Percentiles rank a stretch among this genome's conserved stretches.
Evolutionary conservation across 139 green algal genomes (phyloP).

Genomic region (Pleodorina starrii): DNA sequence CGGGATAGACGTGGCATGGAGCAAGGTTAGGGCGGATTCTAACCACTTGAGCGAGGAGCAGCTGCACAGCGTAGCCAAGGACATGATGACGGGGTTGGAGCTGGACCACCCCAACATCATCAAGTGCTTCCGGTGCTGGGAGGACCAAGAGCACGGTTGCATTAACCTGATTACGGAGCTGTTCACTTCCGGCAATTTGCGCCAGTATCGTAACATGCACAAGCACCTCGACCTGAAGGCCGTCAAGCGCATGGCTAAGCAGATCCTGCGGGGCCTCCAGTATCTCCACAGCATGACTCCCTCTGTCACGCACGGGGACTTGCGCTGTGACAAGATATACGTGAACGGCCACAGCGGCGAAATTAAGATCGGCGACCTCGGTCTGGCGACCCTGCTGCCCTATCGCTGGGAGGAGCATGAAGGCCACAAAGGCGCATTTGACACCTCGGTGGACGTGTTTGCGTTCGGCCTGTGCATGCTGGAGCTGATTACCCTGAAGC

Average conservation of each 20-base stretch:
- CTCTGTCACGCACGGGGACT: conserved; percentile 96
- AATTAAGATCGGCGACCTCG: conserved; percentile 97
- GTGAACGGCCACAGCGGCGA: conserved; percentile 93
- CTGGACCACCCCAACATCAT: conserved; percentile 95
- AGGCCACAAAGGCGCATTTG: conserved; percentile 37
- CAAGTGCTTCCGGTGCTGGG: conserved; percentile 89
- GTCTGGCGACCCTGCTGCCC: conserved; percentile 87
- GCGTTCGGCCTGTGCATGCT: conserved; percentile 97
- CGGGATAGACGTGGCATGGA: conserved; percentile 94
- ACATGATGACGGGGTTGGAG: conserved; percentile 86
- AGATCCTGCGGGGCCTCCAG: conserved; percentile 89
- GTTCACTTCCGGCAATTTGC: conserved; percentile 93
- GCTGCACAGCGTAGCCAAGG: conserved; percentile 77
- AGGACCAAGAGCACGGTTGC: conserved; percentile 73
- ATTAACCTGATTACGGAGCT: conserved; percentile 97
- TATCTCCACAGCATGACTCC: conserved; percentile 93
- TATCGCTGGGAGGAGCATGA: conserved; percentile 72
- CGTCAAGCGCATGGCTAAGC: conserved; percentile 92
- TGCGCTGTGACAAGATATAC: conserved; percentile 97
- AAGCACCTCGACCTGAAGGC: conserved; percentile 89
- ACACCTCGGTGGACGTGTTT: conserved; percentile 91
- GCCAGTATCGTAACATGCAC: conserved; percentile 89
- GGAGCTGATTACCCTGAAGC: conserved; percentile 94
- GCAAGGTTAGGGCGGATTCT: conserved; percentile 80
- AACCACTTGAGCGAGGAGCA: conserved; percentile 77